Base-by-base conservation (phyloP, 1,139 yeast species). In the Taphrina wiesneri region DNA sequence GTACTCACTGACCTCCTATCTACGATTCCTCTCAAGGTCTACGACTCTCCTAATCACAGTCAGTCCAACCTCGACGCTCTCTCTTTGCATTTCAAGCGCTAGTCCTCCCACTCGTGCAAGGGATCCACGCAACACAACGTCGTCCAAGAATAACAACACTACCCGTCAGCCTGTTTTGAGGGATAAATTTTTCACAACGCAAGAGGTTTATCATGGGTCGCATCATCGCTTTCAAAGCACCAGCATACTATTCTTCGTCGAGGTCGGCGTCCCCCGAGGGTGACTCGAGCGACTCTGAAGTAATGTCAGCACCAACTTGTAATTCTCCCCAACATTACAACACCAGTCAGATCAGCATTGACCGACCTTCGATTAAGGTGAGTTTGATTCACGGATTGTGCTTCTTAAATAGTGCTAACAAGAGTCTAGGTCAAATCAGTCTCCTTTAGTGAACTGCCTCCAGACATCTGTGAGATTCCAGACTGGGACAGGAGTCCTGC, bases 221-320 rank as follows among this genome's bases (percentile, higher is more conserved):
- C 56, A 60, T 60, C 56, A 60, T 60, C 26, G 30, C 64, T n/a
- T 60, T 60, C 57, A 53, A 52, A 19, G 64, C 64, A 21, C 64
- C 64, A 1, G 64, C 64, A 41, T 60, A 60, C 57, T 39, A 60
- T 32, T 34, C 57, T 13, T 32, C 47, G 23, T 39, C 51, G 28
- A 28, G 64, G 26, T 51, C 64, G 11, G 51, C 56, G 19, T 60
- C 64, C 2, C 57, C 64, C 15, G 59, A 54, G 34, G 59, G 21
- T 7, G 64, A 49, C n/a, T 51, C 52, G 28, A 19, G 57, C 47
- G 57, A 51, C 43, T 41, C 46, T 6, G 64, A 60, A 21, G 28
- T 49, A 1, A 26, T 49, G 54, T 49, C 54, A 21, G 23, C 36
- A 17, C 54, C 54, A 26, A n/a, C 54, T 11, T 30, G 36, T 23